Evolutionary conservation across 306 rosid genomes (phyloP).

Genomic region (Trifolium fragiferum): DNA sequence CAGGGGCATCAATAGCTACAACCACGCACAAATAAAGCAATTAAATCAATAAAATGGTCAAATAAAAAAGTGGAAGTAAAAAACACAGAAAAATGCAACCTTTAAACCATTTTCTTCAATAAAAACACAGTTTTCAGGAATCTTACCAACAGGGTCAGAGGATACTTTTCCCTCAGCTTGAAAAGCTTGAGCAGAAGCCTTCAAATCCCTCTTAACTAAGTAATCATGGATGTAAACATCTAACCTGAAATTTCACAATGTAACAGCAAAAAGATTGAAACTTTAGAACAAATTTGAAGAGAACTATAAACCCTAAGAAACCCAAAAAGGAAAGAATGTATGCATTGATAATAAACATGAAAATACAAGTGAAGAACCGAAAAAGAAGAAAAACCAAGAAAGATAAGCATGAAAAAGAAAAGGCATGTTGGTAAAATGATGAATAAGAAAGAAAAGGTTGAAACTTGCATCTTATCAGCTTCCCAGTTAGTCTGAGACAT

Average conservation of each 20-base stretch:
- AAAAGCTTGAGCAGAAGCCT: conserved; percentile 98
- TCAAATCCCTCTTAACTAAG: conserved; percentile 91
- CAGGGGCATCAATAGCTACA: conserved; percentile 99
- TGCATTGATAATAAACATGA: conserved; percentile 5
- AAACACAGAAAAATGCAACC: conserved; percentile 6
- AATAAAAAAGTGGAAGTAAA: background rate
- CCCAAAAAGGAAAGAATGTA: background rate
- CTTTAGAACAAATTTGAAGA: conserved; percentile 9
- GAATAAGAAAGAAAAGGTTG: background rate
- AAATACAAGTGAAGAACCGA: background rate
- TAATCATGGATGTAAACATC: conserved; percentile 99
- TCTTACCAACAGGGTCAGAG: conserved; percentile 98
- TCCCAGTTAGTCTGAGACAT: conserved; percentile 99
- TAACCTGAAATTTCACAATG: conserved; percentile 62
- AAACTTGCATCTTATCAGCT: conserved; percentile 96
- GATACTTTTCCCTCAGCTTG: conserved; percentile 99
- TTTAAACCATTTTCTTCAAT: conserved; percentile 14
- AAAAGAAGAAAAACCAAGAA: conserved; percentile 10
- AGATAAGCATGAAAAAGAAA: conserved; percentile 32
- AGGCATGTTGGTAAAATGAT: conserved; percentile 38
- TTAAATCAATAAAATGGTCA: conserved; percentile 27
- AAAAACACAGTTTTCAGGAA: conserved; percentile 24
- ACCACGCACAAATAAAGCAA: conserved; percentile 20
- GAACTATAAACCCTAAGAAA: conserved; percentile 45
- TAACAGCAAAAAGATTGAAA: conserved; percentile 19